Percentiles rank a stretch among this genome's conserved stretches.
phyloP scores from a whole-genome alignment of 2,329 filamentous ascomycete species.

The Teratosphaeria nubilosa region DNA sequence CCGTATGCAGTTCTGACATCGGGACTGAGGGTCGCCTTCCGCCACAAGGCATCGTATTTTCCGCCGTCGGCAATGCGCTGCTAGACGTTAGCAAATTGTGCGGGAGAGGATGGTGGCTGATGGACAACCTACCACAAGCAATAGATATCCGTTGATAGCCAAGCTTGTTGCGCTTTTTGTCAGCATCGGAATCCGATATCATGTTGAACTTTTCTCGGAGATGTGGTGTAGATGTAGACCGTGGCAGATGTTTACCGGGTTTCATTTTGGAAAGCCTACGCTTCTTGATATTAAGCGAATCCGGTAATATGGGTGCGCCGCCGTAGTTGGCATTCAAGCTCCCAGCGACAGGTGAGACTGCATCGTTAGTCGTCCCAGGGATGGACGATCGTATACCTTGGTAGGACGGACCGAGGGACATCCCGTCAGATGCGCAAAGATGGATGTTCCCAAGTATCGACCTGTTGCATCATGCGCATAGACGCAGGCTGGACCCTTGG shows the following conservation, averaged over 20 bases:
- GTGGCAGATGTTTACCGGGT: slow-evolving; percentile 30
- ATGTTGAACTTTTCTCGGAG: slow-evolving; percentile 30
- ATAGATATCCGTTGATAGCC: slow-evolving; percentile 93
- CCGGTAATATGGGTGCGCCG: neutral
- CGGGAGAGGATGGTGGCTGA: neutral
- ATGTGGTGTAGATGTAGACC: slow-evolving; percentile 36
- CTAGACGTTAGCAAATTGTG: slow-evolving; percentile 12
- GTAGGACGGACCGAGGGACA: neutral
- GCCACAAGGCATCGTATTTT: slow-evolving; percentile 87
- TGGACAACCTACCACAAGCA: slow-evolving; percentile 69
- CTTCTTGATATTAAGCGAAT: slow-evolving; percentile 3
- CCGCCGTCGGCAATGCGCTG: slow-evolving; percentile 82
- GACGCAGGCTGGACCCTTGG: neutral
- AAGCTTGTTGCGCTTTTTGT: slow-evolving; percentile 77
- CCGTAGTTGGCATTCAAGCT: neutral
- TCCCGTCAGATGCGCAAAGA: neutral
- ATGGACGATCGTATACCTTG: neutral
- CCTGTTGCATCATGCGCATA: neutral
- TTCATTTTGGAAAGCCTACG: slow-evolving; percentile 25
- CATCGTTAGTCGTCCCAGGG: neutral
- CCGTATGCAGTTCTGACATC: slow-evolving; percentile 86
- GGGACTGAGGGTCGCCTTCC: slow-evolving; percentile 59
- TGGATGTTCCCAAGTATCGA: neutral
- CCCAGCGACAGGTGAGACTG: slow-evolving; percentile 1
- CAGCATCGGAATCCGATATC: slow-evolving; percentile 36